Evolutionary conservation across 352 stramenopile species (phyloP).

Genomic region (Globisporangium cederbergense): DNA sequence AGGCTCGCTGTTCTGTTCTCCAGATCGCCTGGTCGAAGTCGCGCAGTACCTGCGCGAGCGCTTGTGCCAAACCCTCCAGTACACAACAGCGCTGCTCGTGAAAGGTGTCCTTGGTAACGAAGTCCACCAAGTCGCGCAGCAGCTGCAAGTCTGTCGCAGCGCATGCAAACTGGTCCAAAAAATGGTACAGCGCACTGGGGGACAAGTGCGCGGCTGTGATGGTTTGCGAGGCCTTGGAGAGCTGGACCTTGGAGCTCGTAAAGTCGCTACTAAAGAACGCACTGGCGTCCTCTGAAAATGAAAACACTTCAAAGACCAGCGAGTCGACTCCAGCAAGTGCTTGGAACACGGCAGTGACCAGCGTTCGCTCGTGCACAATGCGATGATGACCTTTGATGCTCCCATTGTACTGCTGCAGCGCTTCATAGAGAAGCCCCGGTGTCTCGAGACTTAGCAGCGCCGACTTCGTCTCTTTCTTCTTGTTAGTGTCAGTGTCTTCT

Average conservation of each 20-base stretch:
- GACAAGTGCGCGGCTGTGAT: slow-evolving; percentile 51
- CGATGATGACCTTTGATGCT: background rate
- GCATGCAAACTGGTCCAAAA: slow-evolving; percentile 29
- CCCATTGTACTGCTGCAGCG: background rate
- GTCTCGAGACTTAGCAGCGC: slow-evolving; percentile 13
- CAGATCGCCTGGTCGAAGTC: slow-evolving; percentile 24
- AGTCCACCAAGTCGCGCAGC: slow-evolving; percentile 35
- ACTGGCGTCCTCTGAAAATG: slow-evolving; percentile 2
- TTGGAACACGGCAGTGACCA: slow-evolving; percentile 54
- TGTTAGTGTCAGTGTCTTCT: background rate
- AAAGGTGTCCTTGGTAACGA: slow-evolving; percentile 6
- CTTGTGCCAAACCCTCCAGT: slow-evolving; percentile 49
- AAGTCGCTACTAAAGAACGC: slow-evolving; percentile 39
- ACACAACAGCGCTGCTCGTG: slow-evolving; percentile 23
- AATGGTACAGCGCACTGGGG: slow-evolving; percentile 28
- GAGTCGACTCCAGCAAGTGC: slow-evolving; percentile 49
- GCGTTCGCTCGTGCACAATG: slow-evolving; percentile 47
- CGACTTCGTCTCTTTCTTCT: background rate
- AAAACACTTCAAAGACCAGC: slow-evolving; percentile 42
- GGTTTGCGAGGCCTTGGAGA: slow-evolving; percentile 21
- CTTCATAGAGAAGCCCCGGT: background rate
- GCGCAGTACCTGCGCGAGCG: slow-evolving; percentile 30
- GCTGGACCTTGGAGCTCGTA: slow-evolving; percentile 18
- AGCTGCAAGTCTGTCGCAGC: slow-evolving; percentile 46
- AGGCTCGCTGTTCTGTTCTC: slow-evolving; percentile 1